Evolutionary conservation across 345 rosid genomes (phyloP).

Genomic region (Acer negundo): DNA sequence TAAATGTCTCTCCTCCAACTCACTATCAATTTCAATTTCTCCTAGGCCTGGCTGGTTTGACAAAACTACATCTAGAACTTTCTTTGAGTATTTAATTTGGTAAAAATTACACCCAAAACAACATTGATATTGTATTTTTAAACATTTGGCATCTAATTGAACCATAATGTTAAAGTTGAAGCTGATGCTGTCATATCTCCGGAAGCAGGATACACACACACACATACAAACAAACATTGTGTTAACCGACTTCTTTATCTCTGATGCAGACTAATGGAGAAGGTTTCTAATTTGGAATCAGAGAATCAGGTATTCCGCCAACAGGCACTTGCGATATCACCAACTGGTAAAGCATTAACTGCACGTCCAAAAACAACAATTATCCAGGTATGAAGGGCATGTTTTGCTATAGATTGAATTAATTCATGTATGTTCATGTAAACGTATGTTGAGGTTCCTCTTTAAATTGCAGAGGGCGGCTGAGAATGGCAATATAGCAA

Average conservation of each 20-base stretch:
- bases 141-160: background rate
- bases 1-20: background rate
- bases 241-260: slow-evolving; percentile 7
- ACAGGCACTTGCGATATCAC: slow-evolving; percentile 80
- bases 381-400: slow-evolving; percentile 55
- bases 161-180: background rate
- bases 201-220: background rate
- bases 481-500: slow-evolving; percentile 54
- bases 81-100: background rate
- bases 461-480: slow-evolving; percentile 72
- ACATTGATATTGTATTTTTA: background rate
- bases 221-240: background rate
- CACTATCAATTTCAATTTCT: background rate
- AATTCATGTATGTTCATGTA: slow-evolving; percentile 5
- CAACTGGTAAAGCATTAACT: slow-evolving; percentile 62
- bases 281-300: slow-evolving; percentile 79
- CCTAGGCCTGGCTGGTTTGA: background rate
- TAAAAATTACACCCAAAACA: slow-evolving; percentile 14
- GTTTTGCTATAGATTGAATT: background rate
- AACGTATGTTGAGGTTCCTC: slow-evolving; percentile 18
- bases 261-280: slow-evolving; percentile 64
- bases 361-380: slow-evolving; percentile 63
- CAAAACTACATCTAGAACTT: slow-evolving; percentile 10
- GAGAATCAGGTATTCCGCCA: slow-evolving; percentile 94
- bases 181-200: background rate